These are phyloP conservation scores for Microdochium bolleyi DNA, from an alignment of 2,329 filamentous ascomycete genomes.

Conservation along the genomic window DNA sequence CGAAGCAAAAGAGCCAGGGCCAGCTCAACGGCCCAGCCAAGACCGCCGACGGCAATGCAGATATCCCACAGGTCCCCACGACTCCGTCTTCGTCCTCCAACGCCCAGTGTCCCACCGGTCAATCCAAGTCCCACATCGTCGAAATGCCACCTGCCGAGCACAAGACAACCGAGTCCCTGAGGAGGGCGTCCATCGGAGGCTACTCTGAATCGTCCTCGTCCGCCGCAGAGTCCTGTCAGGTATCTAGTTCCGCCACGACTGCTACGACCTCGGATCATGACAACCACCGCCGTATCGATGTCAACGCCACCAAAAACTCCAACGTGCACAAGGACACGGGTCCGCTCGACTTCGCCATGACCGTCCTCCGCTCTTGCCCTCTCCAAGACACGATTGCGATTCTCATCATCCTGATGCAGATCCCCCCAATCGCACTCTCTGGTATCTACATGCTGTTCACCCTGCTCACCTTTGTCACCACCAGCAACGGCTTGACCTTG, in stretches of 20 bases:
- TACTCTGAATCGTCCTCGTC: slow-evolving; percentile 48
- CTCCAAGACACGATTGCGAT: slow-evolving; percentile 94
- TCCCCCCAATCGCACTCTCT: slow-evolving; percentile 81
- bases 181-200: slow-evolving; percentile 36
- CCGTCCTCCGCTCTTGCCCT: slow-evolving; percentile 82
- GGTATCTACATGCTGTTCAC: slow-evolving; percentile 90
- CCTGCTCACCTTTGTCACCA: slow-evolving; percentile 82
- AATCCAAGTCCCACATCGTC: slow-evolving; percentile 21
- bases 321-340: slow-evolving; percentile 64
- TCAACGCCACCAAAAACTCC: slow-evolving; percentile 60
- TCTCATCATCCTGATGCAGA: slow-evolving; percentile 87
- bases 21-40: slow-evolving; percentile 28
- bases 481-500: slow-evolving; percentile 71
- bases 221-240: slow-evolving; percentile 31
- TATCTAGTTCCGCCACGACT: slow-evolving; percentile 21
- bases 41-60: slow-evolving; percentile 15
- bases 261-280: slow-evolving; percentile 30
- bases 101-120: slow-evolving; percentile 24
- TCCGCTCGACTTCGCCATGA: slow-evolving; percentile 70
- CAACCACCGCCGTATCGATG: slow-evolving; percentile 59
- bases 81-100: slow-evolving; percentile 24
- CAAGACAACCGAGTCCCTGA: slow-evolving; percentile 28
- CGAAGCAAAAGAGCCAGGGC: slow-evolving; percentile 36
- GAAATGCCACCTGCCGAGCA: slow-evolving; percentile 30
- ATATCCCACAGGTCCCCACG: slow-evolving; percentile 17